phyloP scores from a whole-genome alignment of 768 basidiomycete species.

The Cantharellus cinnabarinus region DNA sequence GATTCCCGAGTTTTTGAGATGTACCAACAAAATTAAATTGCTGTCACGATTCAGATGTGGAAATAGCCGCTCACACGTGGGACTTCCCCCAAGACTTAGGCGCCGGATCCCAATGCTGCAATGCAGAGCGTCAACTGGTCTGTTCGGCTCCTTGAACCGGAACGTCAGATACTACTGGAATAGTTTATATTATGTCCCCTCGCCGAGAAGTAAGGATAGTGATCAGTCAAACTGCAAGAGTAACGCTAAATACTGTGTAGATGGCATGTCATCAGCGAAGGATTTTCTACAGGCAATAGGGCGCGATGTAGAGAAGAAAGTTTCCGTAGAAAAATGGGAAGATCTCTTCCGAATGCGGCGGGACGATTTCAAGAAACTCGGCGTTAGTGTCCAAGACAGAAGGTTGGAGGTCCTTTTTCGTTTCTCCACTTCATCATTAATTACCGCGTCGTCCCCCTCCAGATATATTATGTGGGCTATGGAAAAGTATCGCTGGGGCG shows the following conservation, averaged over 20 bases:
- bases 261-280: background rate
- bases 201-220: background rate
- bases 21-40: too few relatives aligned
- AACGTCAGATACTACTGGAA: background rate
- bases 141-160: background rate
- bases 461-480: conserved; percentile 77
- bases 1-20: too few relatives aligned
- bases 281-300: conserved; percentile 62
- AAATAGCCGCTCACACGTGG: too few relatives aligned
- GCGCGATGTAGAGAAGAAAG: conserved; percentile 41
- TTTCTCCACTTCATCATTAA: background rate
- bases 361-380: conserved; percentile 38
- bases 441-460: background rate
- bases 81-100: too few relatives aligned
- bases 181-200: background rate
- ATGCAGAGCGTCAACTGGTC: background rate
- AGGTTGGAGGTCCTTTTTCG: conserved; percentile 26
- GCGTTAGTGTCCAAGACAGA: conserved; percentile 45
- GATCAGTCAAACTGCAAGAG: background rate
- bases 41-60: too few relatives aligned
- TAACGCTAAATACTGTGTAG: background rate
- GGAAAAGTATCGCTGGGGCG: conserved; percentile 50
- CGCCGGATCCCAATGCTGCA: background rate
- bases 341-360: conserved; percentile 47
- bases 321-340: conserved; percentile 46